These are phyloP conservation scores for Myriosclerotinia scirpicola DNA, from an alignment of 2,329 filamentous ascomycete genomes.

Conservation along the genomic window DNA sequence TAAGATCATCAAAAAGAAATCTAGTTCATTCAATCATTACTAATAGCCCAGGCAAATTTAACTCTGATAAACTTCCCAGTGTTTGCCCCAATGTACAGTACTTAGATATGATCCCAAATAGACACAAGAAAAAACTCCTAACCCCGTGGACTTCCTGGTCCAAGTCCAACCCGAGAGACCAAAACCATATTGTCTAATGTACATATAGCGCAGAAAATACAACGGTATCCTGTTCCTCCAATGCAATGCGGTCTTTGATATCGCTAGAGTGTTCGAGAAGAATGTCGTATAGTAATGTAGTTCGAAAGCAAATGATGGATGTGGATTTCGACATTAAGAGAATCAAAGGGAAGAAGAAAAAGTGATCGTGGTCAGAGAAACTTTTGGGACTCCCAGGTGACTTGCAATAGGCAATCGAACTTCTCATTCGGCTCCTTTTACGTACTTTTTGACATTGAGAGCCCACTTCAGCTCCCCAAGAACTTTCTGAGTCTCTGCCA, in stretches of 20 bases:
- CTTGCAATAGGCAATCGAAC: background rate
- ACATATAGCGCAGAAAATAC: slow-evolving; percentile 21
- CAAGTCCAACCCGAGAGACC: slow-evolving; percentile 20
- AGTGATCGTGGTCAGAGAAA: background rate
- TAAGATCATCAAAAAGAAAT: slow-evolving; percentile 6
- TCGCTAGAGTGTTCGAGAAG: background rate
- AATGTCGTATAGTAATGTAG: slow-evolving; percentile 10
- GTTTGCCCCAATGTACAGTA: slow-evolving; percentile 18
- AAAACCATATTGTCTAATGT: slow-evolving; percentile 20
- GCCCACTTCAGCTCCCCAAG: slow-evolving; percentile 72
- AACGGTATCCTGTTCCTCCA: slow-evolving; percentile 23
- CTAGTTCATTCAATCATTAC: slow-evolving; percentile 22
- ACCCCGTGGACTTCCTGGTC: slow-evolving; percentile 13
- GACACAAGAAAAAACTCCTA: slow-evolving; percentile 19
- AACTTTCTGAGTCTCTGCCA: slow-evolving; percentile 60
- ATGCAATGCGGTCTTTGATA: slow-evolving; percentile 24
- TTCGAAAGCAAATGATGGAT: background rate
- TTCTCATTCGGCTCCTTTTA: slow-evolving; percentile 53
- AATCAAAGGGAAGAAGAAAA: background rate
- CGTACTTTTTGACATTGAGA: slow-evolving; percentile 63
- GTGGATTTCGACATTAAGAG: background rate
- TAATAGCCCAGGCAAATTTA: slow-evolving; percentile 15
- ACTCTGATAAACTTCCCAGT: slow-evolving; percentile 18
- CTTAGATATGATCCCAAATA: slow-evolving; percentile 14
- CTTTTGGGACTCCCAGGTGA: background rate